Base-by-base conservation (phyloP, 306 rosid species). In the Glycine soja region DNA sequence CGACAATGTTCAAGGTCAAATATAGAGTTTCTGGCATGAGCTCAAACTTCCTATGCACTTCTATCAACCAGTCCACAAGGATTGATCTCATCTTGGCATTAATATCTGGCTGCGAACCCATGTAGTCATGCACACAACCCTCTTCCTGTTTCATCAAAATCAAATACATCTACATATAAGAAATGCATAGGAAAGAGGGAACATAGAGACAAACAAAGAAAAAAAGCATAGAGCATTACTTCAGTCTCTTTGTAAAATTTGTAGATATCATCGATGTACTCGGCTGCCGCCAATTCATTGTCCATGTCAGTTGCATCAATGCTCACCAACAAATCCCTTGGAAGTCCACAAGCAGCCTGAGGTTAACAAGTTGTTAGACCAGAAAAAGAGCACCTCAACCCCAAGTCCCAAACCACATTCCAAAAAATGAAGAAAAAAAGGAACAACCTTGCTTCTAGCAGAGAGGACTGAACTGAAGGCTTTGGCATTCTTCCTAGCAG, bases 41-140 rank as follows among this genome's bases (percentile, higher is more conserved):
- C 74, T 93, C 96, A 14, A 93, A 95, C 68, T 91, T 93, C 1
- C 89, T 83, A 75, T 95, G 98, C 67, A 95, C 98, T 80, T 95
- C 97, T 43, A 90, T 67, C 87, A 95, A 64, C 99, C 99, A 95
- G 76, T 95, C 99, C 50, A 93, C 85, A 68, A 95, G 94, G 15
- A 93, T 95, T 4, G 98, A 81, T 74, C 99, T 93, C 99, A 95
- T 95, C 88, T 89, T 93, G 3, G 85, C 80, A 86, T 89, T 95
- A 19, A 95, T 78, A 46, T 95, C 98, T 32, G 91, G 85, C 70
- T 95, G 98, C 46, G 86, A 78, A 36, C 10, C 83, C 90, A 91
- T 88, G 85, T 95, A 95, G 67, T 93, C 97, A 2, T 63, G 66
- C 4, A 90, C 83, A 74, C 70, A 73, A 18, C 75, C 85, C 38